Evolutionary conservation across 345 rosid genomes (phyloP), one percentile per base, ranked within the genome.

Genomic region (Rhizophora mangle): DNA sequence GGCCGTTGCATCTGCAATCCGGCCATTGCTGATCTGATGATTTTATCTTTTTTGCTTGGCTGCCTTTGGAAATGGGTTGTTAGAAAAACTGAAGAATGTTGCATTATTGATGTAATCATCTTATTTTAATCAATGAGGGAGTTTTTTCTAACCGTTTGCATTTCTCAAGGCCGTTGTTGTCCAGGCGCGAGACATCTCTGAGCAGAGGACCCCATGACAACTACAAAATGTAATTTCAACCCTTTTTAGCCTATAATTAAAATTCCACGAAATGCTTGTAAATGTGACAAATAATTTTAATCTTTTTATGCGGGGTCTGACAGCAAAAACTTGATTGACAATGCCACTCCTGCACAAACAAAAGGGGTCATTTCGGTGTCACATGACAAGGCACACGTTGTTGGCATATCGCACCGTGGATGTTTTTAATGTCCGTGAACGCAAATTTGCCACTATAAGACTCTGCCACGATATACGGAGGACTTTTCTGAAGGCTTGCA

Each of bases 381-480:
- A 55, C 29, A 26, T 22, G 60, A 21, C 15, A 9, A 22, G 27
- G 60, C 27, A 55, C 9, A 20, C 9, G 6, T 55, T 55, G 60
- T 26, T 22, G 46, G 30, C 15, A 3, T 31, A 36, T 32, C 24
- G 18, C 6, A 54, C 3, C 15, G 18, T 43, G 13, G 5, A 43
- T 43, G 15, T 13, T 43, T 43, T 43, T 43, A 13, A 13, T 43
- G 49, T 11, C 49, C 13, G 13, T 43, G 49, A 43, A 13, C 3
- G 96, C 98, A 13, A 81, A 85, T 79, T 88, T 91, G 10, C 98
- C 98, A 22, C 98, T 97, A 61, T 94, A 94, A 56, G 98, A 94
- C 77, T 94, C 97, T 31, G 95, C 98, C 24, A 94, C 88, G 55
- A 91, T 80, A 71, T 74, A 86, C 32, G 91, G 80, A 71, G 95